These are phyloP conservation scores for Sarcodon aspratus DNA, from an alignment of 768 basidiomycete species.

Conservation along the genomic window DNA sequence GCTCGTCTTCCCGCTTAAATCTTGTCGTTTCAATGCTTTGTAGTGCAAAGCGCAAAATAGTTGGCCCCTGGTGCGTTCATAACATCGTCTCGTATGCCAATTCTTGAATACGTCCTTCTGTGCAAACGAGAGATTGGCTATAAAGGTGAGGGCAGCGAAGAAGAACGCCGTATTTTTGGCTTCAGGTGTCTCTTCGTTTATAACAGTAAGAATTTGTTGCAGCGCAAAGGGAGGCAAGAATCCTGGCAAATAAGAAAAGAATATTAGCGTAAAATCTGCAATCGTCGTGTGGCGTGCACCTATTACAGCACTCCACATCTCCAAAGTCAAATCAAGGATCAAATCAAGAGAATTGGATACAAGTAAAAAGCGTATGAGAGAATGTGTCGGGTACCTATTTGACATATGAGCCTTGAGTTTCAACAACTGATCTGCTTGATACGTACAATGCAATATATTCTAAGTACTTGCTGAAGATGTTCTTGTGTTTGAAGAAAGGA, in stretches of 20 bases:
- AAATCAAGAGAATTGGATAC: conserved; percentile 61
- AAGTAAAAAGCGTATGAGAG: conserved; percentile 50
- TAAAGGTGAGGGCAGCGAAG: conserved; percentile 48
- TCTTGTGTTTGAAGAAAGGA: conserved; percentile 57
- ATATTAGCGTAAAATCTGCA: background rate
- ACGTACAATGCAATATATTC: conserved; percentile 34
- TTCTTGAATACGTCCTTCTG: conserved; percentile 49
- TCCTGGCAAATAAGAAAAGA: conserved; percentile 21
- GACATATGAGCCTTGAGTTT: background rate
- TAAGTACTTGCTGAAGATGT: conserved; percentile 52
- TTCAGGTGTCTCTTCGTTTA: conserved; percentile 29
- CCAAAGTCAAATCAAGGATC: conserved; percentile 44
- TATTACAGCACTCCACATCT: conserved; percentile 48
- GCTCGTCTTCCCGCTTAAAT: conserved; percentile 37
- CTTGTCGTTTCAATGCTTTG: conserved; percentile 51
- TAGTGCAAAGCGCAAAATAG: conserved; percentile 62
- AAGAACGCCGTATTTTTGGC: conserved; percentile 37
- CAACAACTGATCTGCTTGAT: background rate
- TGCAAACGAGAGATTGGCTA: conserved; percentile 56
- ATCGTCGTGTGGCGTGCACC: conserved; percentile 22
- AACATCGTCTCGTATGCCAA: conserved; percentile 62
- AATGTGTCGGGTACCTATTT: conserved; percentile 27
- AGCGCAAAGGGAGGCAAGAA: conserved; percentile 59
- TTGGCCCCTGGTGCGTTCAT: conserved; percentile 63
- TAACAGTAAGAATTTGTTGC: conserved; percentile 43